Conservation (phyloP, 139 green algal genomes). For the Desmodesmus armatus region DNA sequence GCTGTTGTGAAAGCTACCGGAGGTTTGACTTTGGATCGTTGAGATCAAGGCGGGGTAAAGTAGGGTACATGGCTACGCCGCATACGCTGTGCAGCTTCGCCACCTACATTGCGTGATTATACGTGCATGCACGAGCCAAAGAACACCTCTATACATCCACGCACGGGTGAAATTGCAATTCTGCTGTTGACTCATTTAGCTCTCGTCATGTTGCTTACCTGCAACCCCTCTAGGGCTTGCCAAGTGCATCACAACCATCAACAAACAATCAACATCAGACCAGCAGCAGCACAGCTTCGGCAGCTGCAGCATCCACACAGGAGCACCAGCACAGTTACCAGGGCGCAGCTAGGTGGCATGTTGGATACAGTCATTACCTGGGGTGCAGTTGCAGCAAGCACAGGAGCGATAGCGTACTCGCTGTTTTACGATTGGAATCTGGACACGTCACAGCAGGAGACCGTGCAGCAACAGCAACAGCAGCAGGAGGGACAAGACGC, state of each 20-base stretch:
- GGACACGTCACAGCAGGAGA: background rate
- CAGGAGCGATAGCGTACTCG: slow-evolving; percentile 1
- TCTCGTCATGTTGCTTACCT: too few species aligned
- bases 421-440: slow-evolving; percentile 3
- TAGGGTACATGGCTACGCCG: too few species aligned
- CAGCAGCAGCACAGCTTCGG: background rate
- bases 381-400: slow-evolving; percentile 20
- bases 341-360: slow-evolving; percentile 7
- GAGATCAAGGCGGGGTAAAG: too few species aligned
- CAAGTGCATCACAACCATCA: background rate
- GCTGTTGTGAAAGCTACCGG: too few species aligned
- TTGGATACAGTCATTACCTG: slow-evolving; percentile 2
- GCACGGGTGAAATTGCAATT: too few species aligned
- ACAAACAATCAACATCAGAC: too few species aligned
- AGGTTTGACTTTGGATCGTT: too few species aligned
- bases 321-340: background rate
- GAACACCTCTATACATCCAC: too few species aligned
- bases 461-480: background rate
- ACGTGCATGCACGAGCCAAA: too few species aligned
- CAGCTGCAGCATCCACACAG: background rate
- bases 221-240: background rate
- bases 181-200: too few species aligned
- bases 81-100: too few species aligned
- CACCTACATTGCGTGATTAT: too few species aligned
- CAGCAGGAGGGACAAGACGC: background rate